Percentiles rank a stretch among this genome's conserved stretches.
phyloP scores from a whole-genome alignment of 1,139 yeast genomes.

The Candida tunisiensis region DNA sequence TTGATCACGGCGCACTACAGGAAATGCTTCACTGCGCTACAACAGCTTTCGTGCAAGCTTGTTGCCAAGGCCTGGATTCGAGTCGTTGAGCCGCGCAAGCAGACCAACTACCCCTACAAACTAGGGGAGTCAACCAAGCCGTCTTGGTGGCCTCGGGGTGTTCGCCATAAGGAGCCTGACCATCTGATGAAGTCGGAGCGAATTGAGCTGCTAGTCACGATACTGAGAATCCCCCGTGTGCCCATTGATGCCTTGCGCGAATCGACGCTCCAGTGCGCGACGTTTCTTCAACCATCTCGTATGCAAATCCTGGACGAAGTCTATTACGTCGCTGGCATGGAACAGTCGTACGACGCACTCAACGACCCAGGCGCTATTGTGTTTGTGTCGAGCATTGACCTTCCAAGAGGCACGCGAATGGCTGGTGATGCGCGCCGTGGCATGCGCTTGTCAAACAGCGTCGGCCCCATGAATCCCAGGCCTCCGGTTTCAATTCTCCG shows the following conservation, averaged over 20 bases:
- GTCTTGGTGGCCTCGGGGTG: constrained; percentile 50
- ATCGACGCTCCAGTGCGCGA: no score
- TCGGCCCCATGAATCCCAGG: no score
- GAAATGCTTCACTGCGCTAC: constrained; percentile 16
- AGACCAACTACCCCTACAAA: constrained; percentile 47
- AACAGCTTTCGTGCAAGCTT: constrained; percentile 42
- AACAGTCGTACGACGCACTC: no score
- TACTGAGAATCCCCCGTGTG: constrained; percentile 20
- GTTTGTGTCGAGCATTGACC: no score
- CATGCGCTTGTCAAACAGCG: no score
- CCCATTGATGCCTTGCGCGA: constrained; percentile 13
- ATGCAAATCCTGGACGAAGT: not conserved
- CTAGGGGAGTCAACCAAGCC: constrained; percentile 33
- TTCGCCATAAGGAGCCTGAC: constrained; percentile 59
- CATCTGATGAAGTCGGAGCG: constrained; percentile 47
- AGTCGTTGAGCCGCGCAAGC: constrained; percentile 49
- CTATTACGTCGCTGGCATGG: no score
- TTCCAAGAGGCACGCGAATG: no score
- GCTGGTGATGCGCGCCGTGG: no score
- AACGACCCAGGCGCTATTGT: no score
- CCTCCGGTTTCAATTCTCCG: no score
- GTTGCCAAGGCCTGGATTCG: constrained; percentile 57
- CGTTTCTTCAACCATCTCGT: not conserved
- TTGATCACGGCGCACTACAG: no score
- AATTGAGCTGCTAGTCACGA: constrained; percentile 27